Conservation (phyloP, 2,329 filamentous ascomycete species). For the Arthrinium puccinioides region DNA sequence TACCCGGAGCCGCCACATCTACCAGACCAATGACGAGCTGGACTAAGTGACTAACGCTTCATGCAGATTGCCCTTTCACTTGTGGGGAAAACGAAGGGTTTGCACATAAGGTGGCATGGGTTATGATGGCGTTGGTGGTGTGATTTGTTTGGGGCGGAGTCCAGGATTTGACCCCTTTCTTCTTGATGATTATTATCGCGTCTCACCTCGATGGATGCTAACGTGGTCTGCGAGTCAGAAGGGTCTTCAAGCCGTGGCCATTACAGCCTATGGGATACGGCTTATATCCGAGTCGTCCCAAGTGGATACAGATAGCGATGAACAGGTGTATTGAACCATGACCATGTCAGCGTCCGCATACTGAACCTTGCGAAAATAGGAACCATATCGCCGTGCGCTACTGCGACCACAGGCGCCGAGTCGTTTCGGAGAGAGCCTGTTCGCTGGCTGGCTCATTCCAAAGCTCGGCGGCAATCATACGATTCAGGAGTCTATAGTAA, state of each 20-base stretch:
- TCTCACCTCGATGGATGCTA: conserved; percentile 22
- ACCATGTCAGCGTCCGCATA: no score
- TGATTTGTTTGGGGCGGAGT: conserved; percentile 11
- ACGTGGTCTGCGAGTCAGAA: conserved; percentile 17
- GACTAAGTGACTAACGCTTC: conserved; percentile 49
- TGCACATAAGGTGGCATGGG: conserved; percentile 7
- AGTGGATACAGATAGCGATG: no score
- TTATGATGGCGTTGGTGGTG: conserved; percentile 8
- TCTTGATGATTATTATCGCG: conserved; percentile 10
- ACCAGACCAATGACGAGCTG: conserved; percentile 69
- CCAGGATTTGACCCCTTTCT: conserved; percentile 24
- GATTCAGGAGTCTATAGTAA: no score
- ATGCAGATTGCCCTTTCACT: conserved; percentile 13
- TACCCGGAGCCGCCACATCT: conserved; percentile 74
- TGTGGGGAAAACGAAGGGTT: conserved; percentile 3
- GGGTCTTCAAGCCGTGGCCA: conserved; percentile 8
- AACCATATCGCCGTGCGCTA: no score
- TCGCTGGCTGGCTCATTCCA: no score
- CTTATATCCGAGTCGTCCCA: no score
- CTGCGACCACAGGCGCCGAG: no score
- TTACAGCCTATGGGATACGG: conserved; percentile 5
- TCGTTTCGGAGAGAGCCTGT: no score
- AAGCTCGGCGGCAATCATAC: no score
- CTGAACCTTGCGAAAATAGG: no score
- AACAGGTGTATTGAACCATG: no score